These are phyloP conservation scores for Mrakia gelida DNA, from an alignment of 768 basidiomycete species.

Conservation along the genomic window DNA sequence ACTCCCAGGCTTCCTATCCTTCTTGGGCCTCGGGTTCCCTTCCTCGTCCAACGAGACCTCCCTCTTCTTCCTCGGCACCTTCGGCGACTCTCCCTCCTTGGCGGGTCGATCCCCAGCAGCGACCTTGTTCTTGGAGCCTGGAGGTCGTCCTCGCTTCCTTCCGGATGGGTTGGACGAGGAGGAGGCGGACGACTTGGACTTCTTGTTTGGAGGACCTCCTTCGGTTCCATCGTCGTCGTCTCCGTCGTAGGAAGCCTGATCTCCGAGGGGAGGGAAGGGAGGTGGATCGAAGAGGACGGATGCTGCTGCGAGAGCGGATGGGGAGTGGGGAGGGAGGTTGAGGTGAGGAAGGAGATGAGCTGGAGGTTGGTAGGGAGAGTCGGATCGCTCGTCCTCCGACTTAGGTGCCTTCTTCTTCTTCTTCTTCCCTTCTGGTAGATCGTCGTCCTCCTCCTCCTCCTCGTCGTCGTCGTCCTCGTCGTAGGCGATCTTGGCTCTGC, in stretches of 20 bases:
- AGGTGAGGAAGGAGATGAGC: no score
- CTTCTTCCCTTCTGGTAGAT: neutral
- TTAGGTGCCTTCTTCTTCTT: neutral
- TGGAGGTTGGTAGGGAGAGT: neutral
- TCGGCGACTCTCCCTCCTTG: neutral
- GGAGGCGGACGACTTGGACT: neutral
- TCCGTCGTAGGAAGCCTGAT: neutral
- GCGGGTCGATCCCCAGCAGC: neutral
- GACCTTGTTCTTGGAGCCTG: slow-evolving; percentile 7
- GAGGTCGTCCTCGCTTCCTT: slow-evolving; percentile 14
- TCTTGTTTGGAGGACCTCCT: neutral
- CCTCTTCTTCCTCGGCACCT: slow-evolving; percentile 1
- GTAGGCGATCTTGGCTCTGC: neutral
- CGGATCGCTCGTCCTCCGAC: neutral
- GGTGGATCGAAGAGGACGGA: neutral
- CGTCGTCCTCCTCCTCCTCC: neutral
- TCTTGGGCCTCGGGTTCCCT: neutral
- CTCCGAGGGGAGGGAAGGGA: neutral
- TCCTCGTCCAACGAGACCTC: neutral
- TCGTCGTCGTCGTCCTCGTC: neutral
- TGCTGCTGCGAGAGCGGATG: neutral
- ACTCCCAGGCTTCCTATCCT: slow-evolving; percentile 12
- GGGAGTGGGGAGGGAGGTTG: neutral
- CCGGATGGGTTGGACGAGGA: neutral
- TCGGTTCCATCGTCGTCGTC: neutral